phyloP scores from a whole-genome alignment of 345 rosid species.

The Melaleuca quinquenervia region DNA sequence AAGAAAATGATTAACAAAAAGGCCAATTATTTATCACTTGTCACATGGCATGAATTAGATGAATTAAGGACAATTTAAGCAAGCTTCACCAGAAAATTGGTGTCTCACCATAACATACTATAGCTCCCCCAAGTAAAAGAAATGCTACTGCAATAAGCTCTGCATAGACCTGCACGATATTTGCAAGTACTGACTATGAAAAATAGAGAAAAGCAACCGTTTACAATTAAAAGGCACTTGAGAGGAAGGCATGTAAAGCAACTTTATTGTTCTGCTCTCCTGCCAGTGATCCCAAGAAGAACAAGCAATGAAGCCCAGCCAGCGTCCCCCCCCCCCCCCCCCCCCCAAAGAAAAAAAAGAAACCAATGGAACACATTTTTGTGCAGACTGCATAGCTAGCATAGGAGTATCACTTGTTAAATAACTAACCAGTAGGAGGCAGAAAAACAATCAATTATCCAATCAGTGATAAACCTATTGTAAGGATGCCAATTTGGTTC shows the following conservation, averaged over 20 bases:
- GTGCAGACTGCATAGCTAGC: background rate
- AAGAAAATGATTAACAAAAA: background rate
- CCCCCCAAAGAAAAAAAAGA: background rate
- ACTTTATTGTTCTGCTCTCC: background rate
- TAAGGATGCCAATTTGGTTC: background rate
- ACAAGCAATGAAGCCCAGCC: background rate
- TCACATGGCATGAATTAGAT: background rate
- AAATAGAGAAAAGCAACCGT: background rate
- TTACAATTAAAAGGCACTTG: background rate
- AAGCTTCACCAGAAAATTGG: background rate
- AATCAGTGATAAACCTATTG: background rate
- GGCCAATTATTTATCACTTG: background rate
- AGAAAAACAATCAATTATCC: background rate
- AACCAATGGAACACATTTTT: background rate
- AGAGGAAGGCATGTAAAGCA: background rate
- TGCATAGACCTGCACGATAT: constrained; percentile 16
- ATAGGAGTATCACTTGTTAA: background rate
- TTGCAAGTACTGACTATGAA: background rate
- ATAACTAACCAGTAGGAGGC: background rate
- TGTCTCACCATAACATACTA: constrained; percentile 27
- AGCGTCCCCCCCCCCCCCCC: accelerated
- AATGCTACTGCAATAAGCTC: constrained; percentile 11
- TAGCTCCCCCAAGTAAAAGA: constrained; percentile 25
- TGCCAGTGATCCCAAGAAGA: background rate
- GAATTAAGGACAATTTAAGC: background rate